Evolutionary conservation across 441 rosid genomes (phyloP), one percentile per base, ranked within the genome.

Genomic region (Flueggea neowawraea): DNA sequence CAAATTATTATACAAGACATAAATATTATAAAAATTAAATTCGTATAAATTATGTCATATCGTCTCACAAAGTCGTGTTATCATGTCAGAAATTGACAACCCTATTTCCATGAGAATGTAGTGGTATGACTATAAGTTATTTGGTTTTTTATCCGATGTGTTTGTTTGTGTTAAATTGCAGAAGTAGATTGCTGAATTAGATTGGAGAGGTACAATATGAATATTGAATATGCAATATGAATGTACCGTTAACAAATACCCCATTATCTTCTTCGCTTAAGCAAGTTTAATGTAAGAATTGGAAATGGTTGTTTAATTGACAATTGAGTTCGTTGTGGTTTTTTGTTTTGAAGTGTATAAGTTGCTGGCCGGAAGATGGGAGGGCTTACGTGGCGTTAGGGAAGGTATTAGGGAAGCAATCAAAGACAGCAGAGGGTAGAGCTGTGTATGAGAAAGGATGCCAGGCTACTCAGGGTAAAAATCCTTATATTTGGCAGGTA

Each of bases 291-390:
- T 4, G 4, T 39, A 22, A 22, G 28, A 22, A 2, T 22, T 22
- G 28, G 28, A 22, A 22, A 22, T 22, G 28, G n/a, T n/a, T 52
- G 28, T 10, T 22, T 22, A 22, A 16, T 16, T 67, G 3, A 65
- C 52, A 12, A 16, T 70, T 64, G 14, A 10, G 13, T 12, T 4
- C 12, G 47, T 12, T 33, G 4, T 6, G 32, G 5, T 57, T 14
- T 28, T 6, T 36, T n/a, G n/a, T n/a, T 36, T 58, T 69, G 32
- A 74, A 94, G 97, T 94, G 99, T 72, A 87, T 83, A 64, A 68
- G 71, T 61, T 80, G 71, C 48, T 94, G 99, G 99, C 95, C 96
- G 1, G 95, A 94, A 78, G 99, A 94, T 61, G 97, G 99, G 65
- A 88, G 96, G 74, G 70, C 94, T 8, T 94, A 94, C 70, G 96